A percentile compares a stretch with the other conserved stretches of the same genome.
These are phyloP conservation scores for Lagenidium sp. DNA, from an alignment of 352 stramenopile species.

Conservation along the genomic window DNA sequence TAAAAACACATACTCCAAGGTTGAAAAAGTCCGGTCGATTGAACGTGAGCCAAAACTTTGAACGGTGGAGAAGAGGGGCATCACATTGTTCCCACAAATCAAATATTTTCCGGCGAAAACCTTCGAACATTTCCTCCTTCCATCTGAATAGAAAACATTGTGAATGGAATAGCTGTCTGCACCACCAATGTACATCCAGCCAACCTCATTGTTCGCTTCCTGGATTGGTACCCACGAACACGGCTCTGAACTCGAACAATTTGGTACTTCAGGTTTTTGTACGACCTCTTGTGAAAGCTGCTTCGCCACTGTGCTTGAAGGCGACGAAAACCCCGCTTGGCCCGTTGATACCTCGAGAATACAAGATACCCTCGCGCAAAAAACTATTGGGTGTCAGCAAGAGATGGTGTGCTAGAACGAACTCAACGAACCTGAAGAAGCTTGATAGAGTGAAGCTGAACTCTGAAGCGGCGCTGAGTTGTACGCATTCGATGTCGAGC, in stretches of 20 bases:
- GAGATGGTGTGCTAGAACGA: not conserved
- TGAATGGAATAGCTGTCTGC: too few relatives aligned
- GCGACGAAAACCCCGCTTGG: conserved; percentile 33
- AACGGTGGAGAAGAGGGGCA: conserved; percentile 57
- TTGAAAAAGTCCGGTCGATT: conserved; percentile 67
- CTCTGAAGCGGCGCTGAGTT: conserved; percentile 8
- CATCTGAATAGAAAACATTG: too few relatives aligned
- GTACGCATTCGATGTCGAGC: conserved; percentile 25
- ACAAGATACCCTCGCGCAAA: conserved; percentile 37
- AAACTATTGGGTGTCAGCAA: conserved; percentile 27
- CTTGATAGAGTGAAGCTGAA: conserved; percentile 17
- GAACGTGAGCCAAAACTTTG: conserved; percentile 81
- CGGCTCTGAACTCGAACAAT: conserved; percentile 58
- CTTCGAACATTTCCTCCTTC: conserved; percentile 50
- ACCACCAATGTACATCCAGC: too few relatives aligned
- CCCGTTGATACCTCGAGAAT: conserved; percentile 30
- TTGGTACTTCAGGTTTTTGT: conserved; percentile 49
- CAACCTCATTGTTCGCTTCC: conserved; percentile 51
- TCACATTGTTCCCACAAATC: conserved; percentile 57
- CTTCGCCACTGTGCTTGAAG: conserved; percentile 61
- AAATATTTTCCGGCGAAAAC: conserved; percentile 47
- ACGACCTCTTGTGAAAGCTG: conserved; percentile 51
- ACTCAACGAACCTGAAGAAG: not conserved
- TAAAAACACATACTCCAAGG: conserved; percentile 37
- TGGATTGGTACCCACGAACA: conserved; percentile 45